phyloP scores from a whole-genome alignment of 108 stramenopile genomes.

The Cyclotella atomus region DNA sequence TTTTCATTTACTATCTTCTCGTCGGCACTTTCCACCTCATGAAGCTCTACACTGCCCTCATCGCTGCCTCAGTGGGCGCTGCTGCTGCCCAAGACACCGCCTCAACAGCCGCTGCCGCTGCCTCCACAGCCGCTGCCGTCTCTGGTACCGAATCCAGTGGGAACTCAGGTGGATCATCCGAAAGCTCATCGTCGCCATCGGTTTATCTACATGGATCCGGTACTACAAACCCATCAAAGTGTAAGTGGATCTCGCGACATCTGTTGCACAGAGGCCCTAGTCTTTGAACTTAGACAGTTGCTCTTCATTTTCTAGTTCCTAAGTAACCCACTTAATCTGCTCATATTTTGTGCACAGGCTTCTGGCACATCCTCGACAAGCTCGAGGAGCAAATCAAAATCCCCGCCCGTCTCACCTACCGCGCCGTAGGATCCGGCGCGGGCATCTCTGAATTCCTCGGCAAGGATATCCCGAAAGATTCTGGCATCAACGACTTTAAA shows the following conservation, averaged over 20 bases:
- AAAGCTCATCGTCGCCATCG: background rate
- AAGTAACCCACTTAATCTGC: no score
- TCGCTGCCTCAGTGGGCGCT: constrained; percentile 15
- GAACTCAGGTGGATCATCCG: background rate
- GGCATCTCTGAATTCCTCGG: constrained; percentile 82
- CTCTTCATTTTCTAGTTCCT: no score
- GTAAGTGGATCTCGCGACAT: constrained; percentile 2
- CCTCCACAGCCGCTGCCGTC: background rate
- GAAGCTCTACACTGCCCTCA: constrained; percentile 11
- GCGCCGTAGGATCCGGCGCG: constrained; percentile 83
- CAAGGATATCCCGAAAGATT: constrained; percentile 34
- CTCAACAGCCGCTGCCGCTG: background rate
- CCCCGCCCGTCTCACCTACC: constrained; percentile 80
- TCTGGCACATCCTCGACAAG: constrained; percentile 79
- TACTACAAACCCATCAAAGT: constrained; percentile 90
- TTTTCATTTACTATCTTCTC: no score
- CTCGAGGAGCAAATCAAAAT: constrained; percentile 62
- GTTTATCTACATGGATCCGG: constrained; percentile 73
- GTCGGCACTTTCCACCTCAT: background rate
- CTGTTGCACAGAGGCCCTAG: background rate
- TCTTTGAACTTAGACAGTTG: no score
- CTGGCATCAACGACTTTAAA: constrained; percentile 16
- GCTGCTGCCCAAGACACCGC: constrained; percentile 2
- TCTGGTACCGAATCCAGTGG: background rate
- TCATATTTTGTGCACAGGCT: no score